These are phyloP conservation scores for Flaveria trinervia DNA, from an alignment of 129 eudicot genomes.

Conservation along the genomic window DNA sequence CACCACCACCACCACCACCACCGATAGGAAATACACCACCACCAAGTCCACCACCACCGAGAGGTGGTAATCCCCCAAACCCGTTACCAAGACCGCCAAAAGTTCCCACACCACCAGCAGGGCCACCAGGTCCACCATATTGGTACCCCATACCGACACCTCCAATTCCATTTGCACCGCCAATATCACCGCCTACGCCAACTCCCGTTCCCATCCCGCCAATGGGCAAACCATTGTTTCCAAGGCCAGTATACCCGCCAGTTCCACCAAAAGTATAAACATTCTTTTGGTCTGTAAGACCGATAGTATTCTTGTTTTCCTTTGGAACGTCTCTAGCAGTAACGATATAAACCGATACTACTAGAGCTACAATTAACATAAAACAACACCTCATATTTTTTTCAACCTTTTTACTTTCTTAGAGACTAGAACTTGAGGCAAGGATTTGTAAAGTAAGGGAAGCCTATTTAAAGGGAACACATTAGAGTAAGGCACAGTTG, in stretches of 20 bases:
- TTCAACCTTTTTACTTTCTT: background rate
- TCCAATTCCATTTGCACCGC: slow-evolving; percentile 42
- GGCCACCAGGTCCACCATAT: slow-evolving; percentile 46
- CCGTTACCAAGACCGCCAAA: slow-evolving; percentile 43
- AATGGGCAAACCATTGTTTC: slow-evolving; percentile 42
- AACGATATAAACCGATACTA: slow-evolving; percentile 13
- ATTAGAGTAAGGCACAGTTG: slow-evolving; percentile 31
- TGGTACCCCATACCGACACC: slow-evolving; percentile 44
- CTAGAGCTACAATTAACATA: slow-evolving; percentile 39
- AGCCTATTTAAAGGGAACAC: slow-evolving; percentile 26
- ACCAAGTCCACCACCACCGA: slow-evolving; percentile 44
- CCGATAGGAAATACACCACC: slow-evolving; percentile 38
- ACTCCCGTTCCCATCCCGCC: slow-evolving; percentile 49
- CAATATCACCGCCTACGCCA: slow-evolving; percentile 42
- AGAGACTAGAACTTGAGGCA: slow-evolving; percentile 27
- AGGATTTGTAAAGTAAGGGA: slow-evolving; percentile 11
- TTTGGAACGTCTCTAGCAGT: slow-evolving; percentile 47
- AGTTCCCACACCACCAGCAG: slow-evolving; percentile 44
- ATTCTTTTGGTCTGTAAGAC: slow-evolving; percentile 41
- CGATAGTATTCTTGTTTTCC: slow-evolving; percentile 23
- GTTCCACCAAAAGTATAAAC: slow-evolving; percentile 45
- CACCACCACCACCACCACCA: slow-evolving; percentile 25
- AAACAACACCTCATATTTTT: slow-evolving; percentile 35
- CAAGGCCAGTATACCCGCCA: slow-evolving; percentile 40
- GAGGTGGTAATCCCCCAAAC: slow-evolving; percentile 39